Base-by-base conservation (phyloP, 1,139 yeast species). In the Sugiyamaella grinbergsii region DNA sequence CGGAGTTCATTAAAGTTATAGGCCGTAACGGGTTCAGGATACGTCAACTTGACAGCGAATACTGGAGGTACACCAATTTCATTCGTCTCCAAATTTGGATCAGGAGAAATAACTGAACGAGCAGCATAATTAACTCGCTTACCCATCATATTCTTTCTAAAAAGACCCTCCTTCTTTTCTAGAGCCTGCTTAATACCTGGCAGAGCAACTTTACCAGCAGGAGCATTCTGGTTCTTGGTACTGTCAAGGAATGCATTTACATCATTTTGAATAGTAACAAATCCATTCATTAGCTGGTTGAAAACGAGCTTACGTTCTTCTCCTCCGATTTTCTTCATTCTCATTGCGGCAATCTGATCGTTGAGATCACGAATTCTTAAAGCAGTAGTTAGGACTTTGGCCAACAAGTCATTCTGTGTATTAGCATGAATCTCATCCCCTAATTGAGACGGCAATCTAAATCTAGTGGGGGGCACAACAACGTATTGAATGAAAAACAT, bases 61-160 rank as follows among this genome's bases (percentile, higher is more conserved):
- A 94, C 98, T 0, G 98, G 98, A 34, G 99, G 99, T 49, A 94
- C 94, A 73, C 98, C 99, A 66, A 94, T 93, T 72, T 94, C 97
- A 67, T 91, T 88, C 15, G 98, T 93, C 73, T 93, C 98, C 64
- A 94, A 79, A 74, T 87, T 93, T 52, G 99, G 99, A 74, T 94
- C 99, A 3, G 98, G 98, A 5, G 98, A 91, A 72, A 94, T 94
- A 62, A 94, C 99, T 11, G 98, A 91, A 71, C 99, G 88, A 47
- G 98, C 98, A 54, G 98, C 98, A 65, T 87, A 91, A 69, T 94
- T 94, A 54, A 94, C 99, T 76, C 99, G 89, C 77, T 94, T 94
- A 70, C 99, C 99, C 98, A 94, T 94, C 98, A 94, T 93, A 66
- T 94, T 96, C 70, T 91, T 93, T 77, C 99, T 83, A 77, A 93